Conservation (phyloP, 2,329 filamentous ascomycete species). For the Zasmidium citrigriseum region DNA sequence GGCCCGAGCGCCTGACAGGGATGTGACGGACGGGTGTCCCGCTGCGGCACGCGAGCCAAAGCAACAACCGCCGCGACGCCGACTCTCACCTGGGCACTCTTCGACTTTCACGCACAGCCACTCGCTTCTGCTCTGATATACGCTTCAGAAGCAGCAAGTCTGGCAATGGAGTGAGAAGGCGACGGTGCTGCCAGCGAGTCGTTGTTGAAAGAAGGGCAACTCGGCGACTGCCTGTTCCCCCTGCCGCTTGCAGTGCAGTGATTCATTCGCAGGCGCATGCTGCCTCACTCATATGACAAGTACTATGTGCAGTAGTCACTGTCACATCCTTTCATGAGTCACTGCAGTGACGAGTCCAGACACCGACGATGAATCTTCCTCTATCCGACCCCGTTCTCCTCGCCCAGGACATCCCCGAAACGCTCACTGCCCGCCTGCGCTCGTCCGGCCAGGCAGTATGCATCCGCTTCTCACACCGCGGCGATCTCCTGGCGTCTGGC, state of each 20-base stretch:
- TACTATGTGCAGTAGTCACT: not conserved
- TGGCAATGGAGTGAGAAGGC: not conserved
- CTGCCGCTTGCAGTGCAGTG: not conserved
- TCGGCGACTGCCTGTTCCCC: not conserved
- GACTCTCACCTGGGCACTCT: no score
- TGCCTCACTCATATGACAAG: not conserved
- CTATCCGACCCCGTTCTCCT: constrained; percentile 71
- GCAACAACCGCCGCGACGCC: no score
- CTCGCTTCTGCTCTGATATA: not conserved
- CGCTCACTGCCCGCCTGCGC: constrained; percentile 84
- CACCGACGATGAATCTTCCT: constrained; percentile 64
- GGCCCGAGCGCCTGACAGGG: not conserved
- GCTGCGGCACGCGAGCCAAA: not conserved
- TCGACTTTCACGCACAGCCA: no score
- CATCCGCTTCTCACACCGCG: constrained; percentile 86
- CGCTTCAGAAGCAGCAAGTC: not conserved
- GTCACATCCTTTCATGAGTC: constrained; percentile 5
- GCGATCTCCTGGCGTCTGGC: constrained; percentile 92
- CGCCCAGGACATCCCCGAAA: constrained; percentile 84
- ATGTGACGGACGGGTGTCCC: no score
- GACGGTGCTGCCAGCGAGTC: not conserved
- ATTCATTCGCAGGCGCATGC: not conserved
- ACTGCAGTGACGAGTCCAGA: constrained; percentile 9
- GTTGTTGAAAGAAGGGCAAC: not conserved
- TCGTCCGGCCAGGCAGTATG: constrained; percentile 63